A percentile compares a stretch with the other conserved stretches of the same genome.
Conservation (phyloP, 1,284 basidiomycete genomes). For the Kalmanozyma brasiliensis region DNA sequence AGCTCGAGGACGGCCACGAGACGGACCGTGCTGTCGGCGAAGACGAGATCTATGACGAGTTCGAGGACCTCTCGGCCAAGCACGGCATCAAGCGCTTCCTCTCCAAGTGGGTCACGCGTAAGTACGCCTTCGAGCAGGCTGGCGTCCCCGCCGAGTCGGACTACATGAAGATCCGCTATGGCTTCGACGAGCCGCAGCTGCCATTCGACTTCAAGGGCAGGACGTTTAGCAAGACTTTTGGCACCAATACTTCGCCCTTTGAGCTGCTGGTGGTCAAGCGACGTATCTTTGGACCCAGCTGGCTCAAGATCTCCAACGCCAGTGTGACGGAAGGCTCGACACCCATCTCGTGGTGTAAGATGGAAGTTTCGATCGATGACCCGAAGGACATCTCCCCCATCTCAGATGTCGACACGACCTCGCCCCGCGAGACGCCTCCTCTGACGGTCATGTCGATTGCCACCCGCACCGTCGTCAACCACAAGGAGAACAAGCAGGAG, state of each 20-base stretch:
- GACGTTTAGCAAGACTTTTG: slow-evolving; percentile 88
- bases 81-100: slow-evolving; percentile 79
- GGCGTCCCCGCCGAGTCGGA: slow-evolving; percentile 83
- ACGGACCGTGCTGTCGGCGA: slow-evolving; percentile 74
- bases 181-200: slow-evolving; percentile 66
- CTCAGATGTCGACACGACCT: slow-evolving; percentile 76
- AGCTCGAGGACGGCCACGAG: slow-evolving; percentile 72
- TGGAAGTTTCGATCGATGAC: slow-evolving; percentile 85
- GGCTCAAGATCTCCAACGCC: slow-evolving; percentile 83
- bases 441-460: slow-evolving; percentile 90
- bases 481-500: slow-evolving; percentile 91
- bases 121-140: slow-evolving; percentile 90
- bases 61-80: slow-evolving; percentile 81
- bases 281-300: slow-evolving; percentile 98
- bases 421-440: slow-evolving; percentile 85
- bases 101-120: slow-evolving; percentile 79
- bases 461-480: slow-evolving; percentile 91
- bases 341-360: slow-evolving; percentile 72
- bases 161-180: slow-evolving; percentile 80
- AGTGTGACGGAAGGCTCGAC: slow-evolving; percentile 72
- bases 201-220: slow-evolving; percentile 80
- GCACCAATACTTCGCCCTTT: slow-evolving; percentile 92
- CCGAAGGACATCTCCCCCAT: slow-evolving; percentile 90
- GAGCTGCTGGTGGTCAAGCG: slow-evolving; percentile 94
- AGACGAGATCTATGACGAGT: slow-evolving; percentile 83